Conservation (phyloP, 495 filamentous ascomycete genomes). For the Pseudotulostoma volvatum region DNA sequence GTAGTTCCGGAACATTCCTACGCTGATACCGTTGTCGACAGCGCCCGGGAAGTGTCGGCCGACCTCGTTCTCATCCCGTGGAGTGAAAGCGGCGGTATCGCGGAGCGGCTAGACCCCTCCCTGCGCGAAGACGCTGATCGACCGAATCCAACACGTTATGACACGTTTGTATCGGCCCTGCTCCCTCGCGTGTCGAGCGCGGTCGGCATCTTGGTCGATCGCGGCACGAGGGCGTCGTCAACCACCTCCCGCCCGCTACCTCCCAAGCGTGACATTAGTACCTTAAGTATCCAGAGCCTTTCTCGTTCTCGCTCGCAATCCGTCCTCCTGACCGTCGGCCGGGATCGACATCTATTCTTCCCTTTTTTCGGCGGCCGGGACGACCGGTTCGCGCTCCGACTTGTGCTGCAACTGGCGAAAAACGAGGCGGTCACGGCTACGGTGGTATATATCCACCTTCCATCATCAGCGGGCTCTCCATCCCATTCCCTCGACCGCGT, state of each 20-base stretch:
- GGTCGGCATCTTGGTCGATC: conserved; percentile 71
- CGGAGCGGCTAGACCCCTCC: conserved; percentile 34
- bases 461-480: conserved; percentile 1
- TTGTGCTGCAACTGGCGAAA: conserved; percentile 65
- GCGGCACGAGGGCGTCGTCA: conserved; percentile 32
- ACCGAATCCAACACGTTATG: conserved; percentile 32
- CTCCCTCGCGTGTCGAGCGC: conserved; percentile 45
- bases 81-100: conserved; percentile 65
- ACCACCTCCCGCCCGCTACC: conserved; percentile 29
- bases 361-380: conserved; percentile 78
- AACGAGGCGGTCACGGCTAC: conserved; percentile 48
- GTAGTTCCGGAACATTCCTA: conserved; percentile 63
- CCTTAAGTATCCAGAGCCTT: conserved; percentile 41
- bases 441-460: conserved; percentile 14
- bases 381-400: conserved; percentile 62
- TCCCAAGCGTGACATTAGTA: conserved; percentile 34
- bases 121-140: conserved; percentile 14
- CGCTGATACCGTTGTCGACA: conserved; percentile 53
- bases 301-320: conserved; percentile 23
- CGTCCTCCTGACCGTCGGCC: conserved; percentile 29
- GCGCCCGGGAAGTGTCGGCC: conserved; percentile 48
- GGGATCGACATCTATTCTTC: conserved; percentile 71
- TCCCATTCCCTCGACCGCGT: too few relatives aligned
- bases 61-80: conserved; percentile 84
- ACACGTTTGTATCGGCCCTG: conserved; percentile 48